Evolutionary conservation across 495 filamentous ascomycete genomes (phyloP).

Genomic region (Xylaria cubensis): DNA sequence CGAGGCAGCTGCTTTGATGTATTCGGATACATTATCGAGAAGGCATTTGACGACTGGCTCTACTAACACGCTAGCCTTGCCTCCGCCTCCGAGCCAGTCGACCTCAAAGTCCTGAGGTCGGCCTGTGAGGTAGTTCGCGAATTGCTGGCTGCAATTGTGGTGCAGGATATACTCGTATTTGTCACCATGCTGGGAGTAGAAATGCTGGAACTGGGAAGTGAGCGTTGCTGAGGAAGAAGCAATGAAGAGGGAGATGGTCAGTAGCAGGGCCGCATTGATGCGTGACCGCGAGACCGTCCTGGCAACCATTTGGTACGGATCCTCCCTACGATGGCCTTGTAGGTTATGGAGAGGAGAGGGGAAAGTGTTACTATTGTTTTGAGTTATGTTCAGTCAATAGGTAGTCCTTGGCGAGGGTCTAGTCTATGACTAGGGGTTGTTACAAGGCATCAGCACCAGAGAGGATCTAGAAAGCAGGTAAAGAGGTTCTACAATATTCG

Average conservation of each 20-base stretch:
- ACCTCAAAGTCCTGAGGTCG: constrained; percentile 14
- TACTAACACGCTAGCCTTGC: constrained; percentile 6
- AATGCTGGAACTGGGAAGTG: constrained; percentile 31
- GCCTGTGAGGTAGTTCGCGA: constrained; percentile 32
- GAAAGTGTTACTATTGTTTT: neutral
- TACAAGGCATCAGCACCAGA: neutral
- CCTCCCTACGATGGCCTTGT: neutral
- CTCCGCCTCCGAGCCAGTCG: constrained; percentile 27
- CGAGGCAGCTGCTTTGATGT: constrained; percentile 39
- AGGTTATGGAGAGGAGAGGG: neutral
- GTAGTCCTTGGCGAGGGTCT: neutral
- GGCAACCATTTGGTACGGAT: neutral
- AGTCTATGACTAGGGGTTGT: neutral
- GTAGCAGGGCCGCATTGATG: neutral
- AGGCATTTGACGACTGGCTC: constrained; percentile 38
- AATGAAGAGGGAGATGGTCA: constrained; percentile 3
- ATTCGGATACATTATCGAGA: constrained; percentile 34
- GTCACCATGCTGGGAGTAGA: constrained; percentile 28
- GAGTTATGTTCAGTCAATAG: neutral
- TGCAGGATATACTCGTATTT: constrained; percentile 32
- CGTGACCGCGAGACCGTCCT: neutral
- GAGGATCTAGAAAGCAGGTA: neutral
- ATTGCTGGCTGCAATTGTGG: constrained; percentile 30
- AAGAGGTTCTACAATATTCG: neutral
- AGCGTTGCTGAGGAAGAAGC: constrained; percentile 10